Evolutionary conservation across 805 yeast genomes (phyloP).

Genomic region (Huiozyma sinensis): DNA sequence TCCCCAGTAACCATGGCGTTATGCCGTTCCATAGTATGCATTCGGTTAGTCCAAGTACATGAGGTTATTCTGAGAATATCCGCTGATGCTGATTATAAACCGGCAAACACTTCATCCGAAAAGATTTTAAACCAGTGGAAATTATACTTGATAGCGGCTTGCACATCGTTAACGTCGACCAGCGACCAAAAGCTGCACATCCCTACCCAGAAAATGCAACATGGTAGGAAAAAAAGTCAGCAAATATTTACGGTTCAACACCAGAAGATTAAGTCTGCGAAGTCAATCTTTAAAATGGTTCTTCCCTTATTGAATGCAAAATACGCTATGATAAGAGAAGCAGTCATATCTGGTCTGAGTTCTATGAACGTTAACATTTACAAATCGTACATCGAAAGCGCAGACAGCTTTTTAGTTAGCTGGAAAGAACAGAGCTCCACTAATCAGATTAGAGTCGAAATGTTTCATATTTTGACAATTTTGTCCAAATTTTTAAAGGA

Average conservation of each 20-base stretch:
- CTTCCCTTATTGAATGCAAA: slow-evolving; percentile 67
- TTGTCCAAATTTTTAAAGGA: slow-evolving; percentile 53
- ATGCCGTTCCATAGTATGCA: slow-evolving; percentile 84
- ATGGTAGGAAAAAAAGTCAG: slow-evolving; percentile 65
- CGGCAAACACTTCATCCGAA: slow-evolving; percentile 46
- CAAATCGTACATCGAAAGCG: slow-evolving; percentile 65
- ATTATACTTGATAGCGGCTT: slow-evolving; percentile 78
- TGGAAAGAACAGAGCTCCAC: slow-evolving; percentile 41
- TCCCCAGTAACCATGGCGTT: slow-evolving; percentile 93
- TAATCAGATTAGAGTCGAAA: slow-evolving; percentile 51
- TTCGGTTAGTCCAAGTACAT: slow-evolving; percentile 75
- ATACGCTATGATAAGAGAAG: slow-evolving; percentile 64
- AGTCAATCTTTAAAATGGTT: slow-evolving; percentile 78
- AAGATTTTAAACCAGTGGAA: slow-evolving; percentile 78
- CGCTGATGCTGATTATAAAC: slow-evolving; percentile 29
- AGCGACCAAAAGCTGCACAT: slow-evolving; percentile 71
- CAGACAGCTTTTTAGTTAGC: slow-evolving; percentile 47
- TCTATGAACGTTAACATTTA: slow-evolving; percentile 86
- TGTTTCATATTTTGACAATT: slow-evolving; percentile 64
- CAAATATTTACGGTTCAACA: slow-evolving; percentile 77
- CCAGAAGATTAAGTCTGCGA: slow-evolving; percentile 86
- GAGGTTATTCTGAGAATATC: slow-evolving; percentile 53
- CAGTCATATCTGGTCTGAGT: slow-evolving; percentile 80
- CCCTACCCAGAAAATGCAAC: slow-evolving; percentile 42
- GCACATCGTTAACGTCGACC: slow-evolving; percentile 83